These are phyloP conservation scores for Ceriops tagal DNA, from an alignment of 345 rosid genomes.

Conservation along the genomic window DNA sequence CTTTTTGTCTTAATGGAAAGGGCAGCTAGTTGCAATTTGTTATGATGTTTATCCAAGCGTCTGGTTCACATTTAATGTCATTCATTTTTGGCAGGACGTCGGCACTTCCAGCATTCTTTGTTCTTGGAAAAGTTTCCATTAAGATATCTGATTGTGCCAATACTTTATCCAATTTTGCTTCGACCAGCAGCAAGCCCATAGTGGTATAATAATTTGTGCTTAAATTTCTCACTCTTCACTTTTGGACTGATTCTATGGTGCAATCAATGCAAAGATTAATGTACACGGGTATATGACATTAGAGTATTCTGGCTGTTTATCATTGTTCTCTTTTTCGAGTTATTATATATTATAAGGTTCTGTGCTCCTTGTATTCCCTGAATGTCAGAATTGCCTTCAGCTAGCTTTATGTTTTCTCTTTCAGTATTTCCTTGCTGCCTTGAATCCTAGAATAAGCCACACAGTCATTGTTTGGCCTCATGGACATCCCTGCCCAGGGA, in stretches of 20 bases:
- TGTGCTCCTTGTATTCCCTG: too few relatives aligned
- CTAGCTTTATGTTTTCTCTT: too few relatives aligned
- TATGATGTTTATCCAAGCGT: neutral
- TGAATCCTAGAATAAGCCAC: too few relatives aligned
- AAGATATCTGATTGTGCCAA: constrained; percentile 39
- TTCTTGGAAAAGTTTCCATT: constrained; percentile 72
- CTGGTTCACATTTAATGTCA: neutral
- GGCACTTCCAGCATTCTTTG: constrained; percentile 73
- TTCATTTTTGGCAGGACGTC: constrained; percentile 55
- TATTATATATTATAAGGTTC: too few relatives aligned
- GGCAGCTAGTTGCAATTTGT: neutral
- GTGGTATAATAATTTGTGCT: constrained; percentile 40
- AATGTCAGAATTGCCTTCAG: too few relatives aligned
- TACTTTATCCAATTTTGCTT: constrained; percentile 36
- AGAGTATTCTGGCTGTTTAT: too few relatives aligned
- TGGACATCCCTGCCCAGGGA: too few relatives aligned
- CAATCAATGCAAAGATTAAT: neutral
- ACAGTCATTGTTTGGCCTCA: too few relatives aligned
- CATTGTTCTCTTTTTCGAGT: too few relatives aligned
- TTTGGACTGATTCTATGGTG: neutral
- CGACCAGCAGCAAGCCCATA: constrained; percentile 43
- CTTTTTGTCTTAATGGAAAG: neutral
- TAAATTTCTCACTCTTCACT: neutral
- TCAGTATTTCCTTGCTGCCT: too few relatives aligned
- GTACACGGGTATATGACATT: neutral